Percentiles rank a stretch among this genome's conserved stretches.
These are phyloP conservation scores for Micromonas commoda DNA, from an alignment of 139 green algal genomes.

Conservation along the genomic window DNA sequence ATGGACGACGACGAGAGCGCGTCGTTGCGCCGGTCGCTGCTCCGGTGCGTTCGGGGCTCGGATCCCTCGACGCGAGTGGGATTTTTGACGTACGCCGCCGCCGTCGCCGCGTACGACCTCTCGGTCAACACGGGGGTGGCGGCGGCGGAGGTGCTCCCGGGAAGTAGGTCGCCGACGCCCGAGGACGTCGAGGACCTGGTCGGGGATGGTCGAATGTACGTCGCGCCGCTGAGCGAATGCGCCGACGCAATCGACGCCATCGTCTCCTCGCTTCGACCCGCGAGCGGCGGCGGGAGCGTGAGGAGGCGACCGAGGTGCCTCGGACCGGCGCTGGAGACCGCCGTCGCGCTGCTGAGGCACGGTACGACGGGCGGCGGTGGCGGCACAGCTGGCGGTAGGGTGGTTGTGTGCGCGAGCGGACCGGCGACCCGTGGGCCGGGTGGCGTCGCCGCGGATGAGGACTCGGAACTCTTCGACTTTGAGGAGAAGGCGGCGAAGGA, in stretches of 20 bases:
- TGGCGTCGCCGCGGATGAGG: neutral
- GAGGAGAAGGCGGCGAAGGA: conserved; percentile 4
- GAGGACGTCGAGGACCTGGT: neutral
- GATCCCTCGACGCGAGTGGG: conserved; percentile 29
- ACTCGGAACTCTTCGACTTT: conserved; percentile 15
- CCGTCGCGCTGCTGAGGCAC: conserved; percentile 36
- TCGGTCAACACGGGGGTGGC: conserved; percentile 16
- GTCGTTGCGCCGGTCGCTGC: neutral
- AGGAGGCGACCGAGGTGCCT: conserved; percentile 35
- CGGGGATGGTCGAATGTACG: neutral
- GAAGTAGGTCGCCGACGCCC: neutral
- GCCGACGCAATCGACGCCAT: conserved; percentile 26
- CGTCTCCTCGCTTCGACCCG: conserved; percentile 33
- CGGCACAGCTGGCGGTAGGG: too few species aligned
- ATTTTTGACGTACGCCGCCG: conserved; percentile 37
- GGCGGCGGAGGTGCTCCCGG: conserved; percentile 36
- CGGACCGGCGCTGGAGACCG: conserved; percentile 38
- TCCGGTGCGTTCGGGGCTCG: neutral
- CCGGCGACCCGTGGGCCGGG: conserved; percentile 36
- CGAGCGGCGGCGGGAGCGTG: conserved; percentile 24
- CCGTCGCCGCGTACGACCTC: conserved; percentile 42
- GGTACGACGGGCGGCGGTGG: too few species aligned
- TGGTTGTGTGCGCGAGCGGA: conserved; percentile 33
- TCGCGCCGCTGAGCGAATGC: conserved; percentile 4
- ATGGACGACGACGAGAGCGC: conserved; percentile 12